A percentile compares a stretch with the other conserved stretches of the same genome.
phyloP scores from a whole-genome alignment of 2,329 filamentous ascomycete species.

The Diaporthe australafricana region DNA sequence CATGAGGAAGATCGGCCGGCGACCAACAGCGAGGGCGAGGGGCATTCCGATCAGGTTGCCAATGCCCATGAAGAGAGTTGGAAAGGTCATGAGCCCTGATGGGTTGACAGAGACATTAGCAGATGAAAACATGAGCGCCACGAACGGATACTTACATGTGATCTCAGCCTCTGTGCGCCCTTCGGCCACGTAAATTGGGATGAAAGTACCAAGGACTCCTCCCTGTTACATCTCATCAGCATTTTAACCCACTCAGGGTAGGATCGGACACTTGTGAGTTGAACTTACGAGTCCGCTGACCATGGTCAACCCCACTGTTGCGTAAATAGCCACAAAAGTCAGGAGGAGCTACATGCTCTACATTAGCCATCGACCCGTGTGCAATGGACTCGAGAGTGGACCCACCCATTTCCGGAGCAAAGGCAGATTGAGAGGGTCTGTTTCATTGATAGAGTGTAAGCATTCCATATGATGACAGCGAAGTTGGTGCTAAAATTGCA shows the following conservation, averaged over 20 bases:
- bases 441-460: not conserved
- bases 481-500: no score
- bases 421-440: conserved; percentile 14
- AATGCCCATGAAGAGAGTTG: conserved; percentile 10
- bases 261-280: not conserved
- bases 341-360: not conserved
- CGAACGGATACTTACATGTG: not conserved
- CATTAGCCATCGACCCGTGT: not conserved
- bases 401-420: conserved; percentile 10
- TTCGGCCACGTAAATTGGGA: conserved; percentile 1
- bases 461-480: no score
- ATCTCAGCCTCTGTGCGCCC: not conserved
- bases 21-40: not conserved
- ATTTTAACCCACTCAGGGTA: not conserved
- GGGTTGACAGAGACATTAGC: not conserved
- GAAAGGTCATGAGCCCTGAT: conserved; percentile 13
- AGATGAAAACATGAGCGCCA: not conserved
- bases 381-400: not conserved
- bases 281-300: conserved; percentile 4
- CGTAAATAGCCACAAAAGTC: not conserved
- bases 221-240: not conserved
- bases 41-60: conserved; percentile 11
- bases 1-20: not conserved
- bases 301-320: conserved; percentile 10
- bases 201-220: conserved; percentile 7